Evolutionary conservation across 2,329 filamentous ascomycete species (phyloP), one percentile per base, ranked within the genome.

Genomic region (Cladobotryum protrusum): DNA sequence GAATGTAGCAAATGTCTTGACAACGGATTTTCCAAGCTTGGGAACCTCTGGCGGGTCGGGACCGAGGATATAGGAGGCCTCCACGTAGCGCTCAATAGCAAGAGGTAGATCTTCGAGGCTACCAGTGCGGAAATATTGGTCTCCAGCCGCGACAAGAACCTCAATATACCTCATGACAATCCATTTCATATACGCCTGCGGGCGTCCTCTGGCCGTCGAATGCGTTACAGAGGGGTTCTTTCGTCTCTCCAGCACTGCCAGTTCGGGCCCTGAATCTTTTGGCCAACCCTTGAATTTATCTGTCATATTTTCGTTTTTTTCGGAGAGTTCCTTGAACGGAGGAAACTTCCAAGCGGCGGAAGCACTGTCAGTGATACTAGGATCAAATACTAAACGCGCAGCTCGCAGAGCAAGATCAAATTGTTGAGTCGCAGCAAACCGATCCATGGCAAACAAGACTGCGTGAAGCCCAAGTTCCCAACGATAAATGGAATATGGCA

Each of bases 101-200:
- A 37, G 15, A 37, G 35, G 35, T 5, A 37, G 15, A 12, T 4
- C 15, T 15, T 37, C 35, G 13, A 37, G 4, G 15, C 13, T 37
- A 15, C 35, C 35, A 37, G 13, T 14, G 13, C 35, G 35, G 12
- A 37, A 37, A 12, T 37, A 15, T 14, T 14, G 13, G 17, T 57
- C 56, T 3, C 54, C 56, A 3, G 18, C 6, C 0, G 52, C 50
- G 8, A 57, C 40, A 1, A 53, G 45, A n/a, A 18, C 18, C 15
- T 42, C 39, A 13, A 19, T 13, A 19, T 42, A 42, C 13, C 18
- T 42, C 39, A 42, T 42, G 6, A 42, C 39, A 8, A 42, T 20
- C 8, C 15, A 42, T 18, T 42, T 42, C 39, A 18, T 18, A 18
- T 8, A 42, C 15, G 35, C 35, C 35, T 37, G 13, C 5, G 35